Evolutionary conservation across 2,329 filamentous ascomycete species (phyloP).

Genomic region (Penicillium digitatum): DNA sequence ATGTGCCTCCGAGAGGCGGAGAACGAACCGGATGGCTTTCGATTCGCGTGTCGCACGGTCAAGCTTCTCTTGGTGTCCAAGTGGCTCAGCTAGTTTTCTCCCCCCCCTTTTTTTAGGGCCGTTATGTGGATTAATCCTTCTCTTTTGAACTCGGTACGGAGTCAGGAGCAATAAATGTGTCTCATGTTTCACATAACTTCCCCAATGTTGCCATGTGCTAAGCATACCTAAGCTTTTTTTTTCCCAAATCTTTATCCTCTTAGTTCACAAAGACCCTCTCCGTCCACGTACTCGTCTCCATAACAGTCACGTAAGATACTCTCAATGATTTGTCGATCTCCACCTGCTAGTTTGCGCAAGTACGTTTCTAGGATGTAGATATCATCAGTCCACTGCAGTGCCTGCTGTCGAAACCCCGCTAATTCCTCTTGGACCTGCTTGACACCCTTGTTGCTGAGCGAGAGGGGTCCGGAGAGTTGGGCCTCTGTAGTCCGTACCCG

Average conservation of each 20-base stretch:
- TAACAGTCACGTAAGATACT: slow-evolving; percentile 47
- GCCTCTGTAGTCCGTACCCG: slow-evolving; percentile 37
- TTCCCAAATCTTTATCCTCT: background rate
- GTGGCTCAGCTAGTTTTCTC: slow-evolving; percentile 12
- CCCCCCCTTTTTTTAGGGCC: slow-evolving; percentile 10
- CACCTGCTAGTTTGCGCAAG: slow-evolving; percentile 36
- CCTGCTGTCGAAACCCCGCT: slow-evolving; percentile 29
- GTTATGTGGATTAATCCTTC: slow-evolving; percentile 13
- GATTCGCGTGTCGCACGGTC: slow-evolving; percentile 28
- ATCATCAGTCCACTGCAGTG: slow-evolving; percentile 45
- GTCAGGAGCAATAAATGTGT: background rate
- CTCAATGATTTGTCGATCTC: slow-evolving; percentile 45
- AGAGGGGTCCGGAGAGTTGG: slow-evolving; percentile 17
- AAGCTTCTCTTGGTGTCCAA: slow-evolving; percentile 33
- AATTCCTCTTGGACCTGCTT: slow-evolving; percentile 34
- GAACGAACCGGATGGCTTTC: slow-evolving; percentile 19
- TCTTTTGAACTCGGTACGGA: too few relatives aligned
- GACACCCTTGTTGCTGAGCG: slow-evolving; percentile 33
- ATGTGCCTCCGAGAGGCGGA: slow-evolving; percentile 27
- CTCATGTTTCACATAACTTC: slow-evolving; percentile 1
- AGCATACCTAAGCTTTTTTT: slow-evolving; percentile 11
- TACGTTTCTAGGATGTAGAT: slow-evolving; percentile 44
- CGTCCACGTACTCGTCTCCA: slow-evolving; percentile 54
- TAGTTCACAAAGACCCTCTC: slow-evolving; percentile 48
- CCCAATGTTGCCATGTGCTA: slow-evolving; percentile 3